Evolutionary conservation across 2,329 filamentous ascomycete genomes (phyloP).

Genomic region (Paraconiothyrium sp.): DNA sequence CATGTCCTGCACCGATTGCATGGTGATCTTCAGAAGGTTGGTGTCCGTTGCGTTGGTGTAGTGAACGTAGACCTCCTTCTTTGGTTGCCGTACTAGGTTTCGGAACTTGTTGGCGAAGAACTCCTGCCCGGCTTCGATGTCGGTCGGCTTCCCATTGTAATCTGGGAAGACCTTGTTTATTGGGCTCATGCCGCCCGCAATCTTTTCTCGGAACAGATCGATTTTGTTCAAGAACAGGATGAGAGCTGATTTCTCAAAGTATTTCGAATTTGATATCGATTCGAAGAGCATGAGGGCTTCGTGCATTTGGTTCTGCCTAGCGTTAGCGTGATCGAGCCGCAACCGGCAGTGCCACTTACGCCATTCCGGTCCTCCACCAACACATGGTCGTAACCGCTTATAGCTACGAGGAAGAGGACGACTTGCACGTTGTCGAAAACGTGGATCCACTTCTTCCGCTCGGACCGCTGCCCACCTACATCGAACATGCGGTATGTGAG

Average conservation of each 20-base stretch:
- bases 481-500: slow-evolving; percentile 98
- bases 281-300: slow-evolving; percentile 64
- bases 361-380: slow-evolving; percentile 96
- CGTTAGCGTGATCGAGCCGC: slow-evolving; percentile 17
- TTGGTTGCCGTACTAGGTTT: slow-evolving; percentile 59
- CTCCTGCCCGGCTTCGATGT: slow-evolving; percentile 59
- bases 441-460: slow-evolving; percentile 98
- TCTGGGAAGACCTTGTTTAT: slow-evolving; percentile 62
- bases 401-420: slow-evolving; percentile 90
- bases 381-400: slow-evolving; percentile 96
- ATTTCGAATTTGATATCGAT: slow-evolving; percentile 62
- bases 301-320: slow-evolving; percentile 62
- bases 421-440: slow-evolving; percentile 95
- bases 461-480: slow-evolving; percentile 89
- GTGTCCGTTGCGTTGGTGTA: slow-evolving; percentile 64
- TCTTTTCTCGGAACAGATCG: slow-evolving; percentile 62
- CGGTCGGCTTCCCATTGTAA: slow-evolving; percentile 54
- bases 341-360: slow-evolving; percentile 64
- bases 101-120: slow-evolving; percentile 63
- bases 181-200: slow-evolving; percentile 56
- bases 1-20: slow-evolving; percentile 64
- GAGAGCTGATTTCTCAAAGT: slow-evolving; percentile 61
- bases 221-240: slow-evolving; percentile 65
- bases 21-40: slow-evolving; percentile 65
- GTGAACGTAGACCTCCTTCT: slow-evolving; percentile 63